Evolutionary conservation across 2,329 filamentous ascomycete genomes (phyloP).

Genomic region (Cercospora sp.): DNA sequence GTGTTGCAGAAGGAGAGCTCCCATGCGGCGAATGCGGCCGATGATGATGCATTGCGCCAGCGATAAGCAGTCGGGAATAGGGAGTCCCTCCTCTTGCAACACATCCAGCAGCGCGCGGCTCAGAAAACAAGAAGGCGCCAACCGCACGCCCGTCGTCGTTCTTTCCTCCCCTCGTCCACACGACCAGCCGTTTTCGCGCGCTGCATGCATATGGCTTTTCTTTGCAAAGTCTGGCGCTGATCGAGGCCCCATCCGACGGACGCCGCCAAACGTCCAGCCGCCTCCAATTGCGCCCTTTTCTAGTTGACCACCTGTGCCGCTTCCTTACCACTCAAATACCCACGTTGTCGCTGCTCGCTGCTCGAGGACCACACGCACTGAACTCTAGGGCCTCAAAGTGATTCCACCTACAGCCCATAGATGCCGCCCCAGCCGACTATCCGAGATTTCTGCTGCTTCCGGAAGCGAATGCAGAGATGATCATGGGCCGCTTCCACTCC

Average conservation of each 20-base stretch:
- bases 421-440: constrained; percentile 6
- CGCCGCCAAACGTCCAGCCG: constrained; percentile 2
- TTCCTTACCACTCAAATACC: constrained; percentile 23
- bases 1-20: not conserved
- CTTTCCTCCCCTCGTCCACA: not conserved
- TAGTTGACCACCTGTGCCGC: constrained; percentile 10
- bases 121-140: not conserved
- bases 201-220: not conserved
- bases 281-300: not conserved
- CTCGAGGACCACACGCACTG: not conserved
- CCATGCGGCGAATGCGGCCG: not conserved
- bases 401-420: not conserved
- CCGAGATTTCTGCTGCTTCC: constrained; percentile 4
- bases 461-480: constrained; percentile 9
- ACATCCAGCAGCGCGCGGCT: not conserved
- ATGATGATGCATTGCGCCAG: constrained; percentile 1
- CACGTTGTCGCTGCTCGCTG: constrained; percentile 20
- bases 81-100: not conserved
- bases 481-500: constrained; percentile 26
- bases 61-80: not conserved
- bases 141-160: not conserved
- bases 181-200: not conserved
- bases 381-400: not conserved
- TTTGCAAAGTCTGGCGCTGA: constrained; percentile 7
- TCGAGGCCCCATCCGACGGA: constrained; percentile 2